These are phyloP conservation scores for Podila clonocystis DNA, from an alignment of 192 early-diverging fungal species.

Conservation along the genomic window DNA sequence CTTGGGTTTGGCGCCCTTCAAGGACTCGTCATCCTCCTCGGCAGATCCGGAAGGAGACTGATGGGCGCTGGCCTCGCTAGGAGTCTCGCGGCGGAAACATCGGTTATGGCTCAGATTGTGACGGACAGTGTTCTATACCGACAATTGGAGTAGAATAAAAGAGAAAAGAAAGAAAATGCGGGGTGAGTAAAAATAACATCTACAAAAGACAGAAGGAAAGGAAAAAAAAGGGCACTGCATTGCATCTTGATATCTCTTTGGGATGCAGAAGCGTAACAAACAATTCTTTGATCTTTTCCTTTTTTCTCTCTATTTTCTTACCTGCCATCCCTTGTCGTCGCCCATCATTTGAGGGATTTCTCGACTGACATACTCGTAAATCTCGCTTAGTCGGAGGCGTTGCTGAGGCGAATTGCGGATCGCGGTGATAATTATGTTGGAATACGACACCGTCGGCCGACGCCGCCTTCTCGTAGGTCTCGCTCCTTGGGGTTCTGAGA, in stretches of 20 bases:
- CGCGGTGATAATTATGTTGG: constrained; percentile 22
- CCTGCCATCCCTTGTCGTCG: constrained; percentile 32
- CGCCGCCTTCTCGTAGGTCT: constrained; percentile 12
- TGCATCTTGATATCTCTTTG: background rate
- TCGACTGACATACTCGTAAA: constrained; percentile 24
- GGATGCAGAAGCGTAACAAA: background rate
- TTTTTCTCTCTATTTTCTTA: background rate
- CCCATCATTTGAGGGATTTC: constrained; percentile 23
- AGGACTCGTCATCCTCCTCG: constrained; percentile 6
- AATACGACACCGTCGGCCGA: constrained; percentile 23
- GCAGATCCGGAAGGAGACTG: constrained; percentile 3
- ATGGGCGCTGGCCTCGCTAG: background rate
- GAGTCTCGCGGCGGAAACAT: constrained; percentile 12
- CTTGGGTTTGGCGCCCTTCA: background rate
- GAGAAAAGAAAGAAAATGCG: background rate
- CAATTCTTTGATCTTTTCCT: background rate
- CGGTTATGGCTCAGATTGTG: constrained; percentile 23
- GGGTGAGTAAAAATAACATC: background rate
- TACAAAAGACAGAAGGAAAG: background rate
- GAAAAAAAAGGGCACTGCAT: background rate
- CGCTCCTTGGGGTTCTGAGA: background rate
- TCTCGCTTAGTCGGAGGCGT: constrained; percentile 16
- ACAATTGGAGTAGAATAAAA: background rate
- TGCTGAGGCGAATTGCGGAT: constrained; percentile 20
- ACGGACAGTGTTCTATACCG: constrained; percentile 22